Percentiles rank a stretch among this genome's conserved stretches.
Evolutionary conservation across 2,329 filamentous ascomycete species (phyloP).

Genomic region (Clonostachys rosea): DNA sequence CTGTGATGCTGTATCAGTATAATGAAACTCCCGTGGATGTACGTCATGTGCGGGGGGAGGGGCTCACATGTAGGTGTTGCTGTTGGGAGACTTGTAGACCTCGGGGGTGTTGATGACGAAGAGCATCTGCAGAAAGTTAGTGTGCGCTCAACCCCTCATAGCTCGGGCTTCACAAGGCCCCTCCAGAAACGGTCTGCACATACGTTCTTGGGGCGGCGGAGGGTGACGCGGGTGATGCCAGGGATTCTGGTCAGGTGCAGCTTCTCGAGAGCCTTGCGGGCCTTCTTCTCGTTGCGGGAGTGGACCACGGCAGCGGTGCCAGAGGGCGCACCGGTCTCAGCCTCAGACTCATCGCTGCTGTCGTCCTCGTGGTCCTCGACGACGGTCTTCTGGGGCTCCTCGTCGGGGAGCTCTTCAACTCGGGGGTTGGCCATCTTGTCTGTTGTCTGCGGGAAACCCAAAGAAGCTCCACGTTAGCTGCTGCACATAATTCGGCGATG

Average conservation of each 20-base stretch:
- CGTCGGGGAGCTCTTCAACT: constrained; percentile 95
- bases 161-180: neutral
- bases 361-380: constrained; percentile 67
- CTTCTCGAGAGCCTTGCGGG: constrained; percentile 98
- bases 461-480: constrained; percentile 13
- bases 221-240: constrained; percentile 96
- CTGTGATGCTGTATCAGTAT: constrained; percentile 35
- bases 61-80: constrained; percentile 99
- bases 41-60: neutral
- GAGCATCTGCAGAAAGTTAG: constrained; percentile 64
- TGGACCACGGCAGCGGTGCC: constrained; percentile 89
- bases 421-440: constrained; percentile 91
- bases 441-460: constrained; percentile 19
- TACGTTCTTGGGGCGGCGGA: constrained; percentile 98
- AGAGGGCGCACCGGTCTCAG: constrained; percentile 75
- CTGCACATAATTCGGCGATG: neutral
- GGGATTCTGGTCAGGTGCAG: constrained; percentile 93
- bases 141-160: constrained; percentile 3
- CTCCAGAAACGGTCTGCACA: constrained; percentile 35
- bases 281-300: constrained; percentile 99
- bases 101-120: constrained; percentile 99
- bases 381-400: constrained; percentile 77
- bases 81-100: constrained; percentile 98
- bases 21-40: neutral
- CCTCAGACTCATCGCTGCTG: constrained; percentile 71